These are phyloP conservation scores for Sphaerosporella brunnea DNA, from an alignment of 495 filamentous ascomycete species.

Conservation along the genomic window DNA sequence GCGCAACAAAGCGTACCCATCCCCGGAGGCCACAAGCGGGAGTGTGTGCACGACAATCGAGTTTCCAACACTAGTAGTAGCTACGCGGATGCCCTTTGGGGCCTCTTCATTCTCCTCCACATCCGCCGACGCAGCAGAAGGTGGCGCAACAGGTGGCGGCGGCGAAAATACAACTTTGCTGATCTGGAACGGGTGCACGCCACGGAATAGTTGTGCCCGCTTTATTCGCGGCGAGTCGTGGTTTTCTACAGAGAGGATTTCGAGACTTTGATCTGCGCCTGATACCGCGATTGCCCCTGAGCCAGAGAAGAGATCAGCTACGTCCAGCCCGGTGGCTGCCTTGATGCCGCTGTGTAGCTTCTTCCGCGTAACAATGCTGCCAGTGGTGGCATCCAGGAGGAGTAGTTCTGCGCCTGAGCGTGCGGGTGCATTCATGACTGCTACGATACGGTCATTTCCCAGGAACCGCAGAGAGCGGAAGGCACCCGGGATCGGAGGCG, in stretches of 20 bases:
- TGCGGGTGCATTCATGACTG: conserved; percentile 37
- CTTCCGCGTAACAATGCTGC: conserved; percentile 34
- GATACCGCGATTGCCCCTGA: conserved; percentile 55
- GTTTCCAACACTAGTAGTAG: conserved; percentile 69
- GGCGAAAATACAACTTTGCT: conserved; percentile 68
- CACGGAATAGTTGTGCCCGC: conserved; percentile 31
- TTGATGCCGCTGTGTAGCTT: conserved; percentile 40
- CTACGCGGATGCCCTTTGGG: conserved; percentile 43
- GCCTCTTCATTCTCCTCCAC: conserved; percentile 33
- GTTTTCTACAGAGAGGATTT: conserved; percentile 53
- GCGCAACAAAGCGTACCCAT: conserved; percentile 13
- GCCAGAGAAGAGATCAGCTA: conserved; percentile 31
- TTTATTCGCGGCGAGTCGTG: conserved; percentile 21
- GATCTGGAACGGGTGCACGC: conserved; percentile 70
- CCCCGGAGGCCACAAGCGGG: conserved; percentile 33
- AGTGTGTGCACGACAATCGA: conserved; percentile 73
- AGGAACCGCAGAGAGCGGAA: conserved; percentile 61
- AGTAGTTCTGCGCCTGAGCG: conserved; percentile 51
- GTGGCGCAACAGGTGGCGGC: conserved; percentile 40
- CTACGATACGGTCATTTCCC: conserved; percentile 29
- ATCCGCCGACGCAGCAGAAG: conserved; percentile 26
- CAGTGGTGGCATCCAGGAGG: conserved; percentile 34
- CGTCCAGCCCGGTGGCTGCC: conserved; percentile 27
- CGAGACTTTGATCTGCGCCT: conserved; percentile 65
- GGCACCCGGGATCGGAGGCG: conserved; percentile 28